phyloP scores from a whole-genome alignment of 2,329 filamentous ascomycete species.

The Hypoxylon sp. region DNA sequence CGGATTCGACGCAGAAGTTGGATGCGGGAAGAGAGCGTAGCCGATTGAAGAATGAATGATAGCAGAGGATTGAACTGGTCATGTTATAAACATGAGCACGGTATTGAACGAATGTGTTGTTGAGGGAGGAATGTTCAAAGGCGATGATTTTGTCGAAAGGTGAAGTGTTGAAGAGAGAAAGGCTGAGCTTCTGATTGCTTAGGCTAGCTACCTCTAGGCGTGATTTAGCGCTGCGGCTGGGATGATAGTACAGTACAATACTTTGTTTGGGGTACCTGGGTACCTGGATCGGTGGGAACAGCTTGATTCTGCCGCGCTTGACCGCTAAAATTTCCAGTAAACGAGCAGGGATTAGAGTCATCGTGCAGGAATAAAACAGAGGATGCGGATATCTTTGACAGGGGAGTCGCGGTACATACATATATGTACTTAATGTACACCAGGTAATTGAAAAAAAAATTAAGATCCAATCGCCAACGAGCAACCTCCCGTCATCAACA shows the following conservation, averaged over 20 bases:
- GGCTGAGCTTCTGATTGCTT: background rate
- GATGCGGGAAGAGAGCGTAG: slow-evolving; percentile 1
- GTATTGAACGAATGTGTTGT: background rate
- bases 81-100: slow-evolving; percentile 14
- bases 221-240: no score
- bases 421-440: background rate
- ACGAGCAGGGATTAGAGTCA: slow-evolving; percentile 19
- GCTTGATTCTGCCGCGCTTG: background rate
- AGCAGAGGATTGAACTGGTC: slow-evolving; percentile 4
- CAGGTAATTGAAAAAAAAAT: no score
- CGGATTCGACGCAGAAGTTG: background rate
- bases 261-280: slow-evolving; percentile 11
- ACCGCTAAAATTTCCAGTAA: slow-evolving; percentile 8
- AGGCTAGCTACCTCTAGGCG: no score
- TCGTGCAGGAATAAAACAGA: slow-evolving; percentile 14
- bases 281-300: background rate
- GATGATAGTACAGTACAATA: slow-evolving; percentile 20
- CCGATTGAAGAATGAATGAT: slow-evolving; percentile 14
- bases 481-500: slow-evolving; percentile 17
- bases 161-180: background rate
- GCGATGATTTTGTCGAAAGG: background rate
- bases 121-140: background rate
- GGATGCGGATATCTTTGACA: slow-evolving; percentile 4
- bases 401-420: background rate
- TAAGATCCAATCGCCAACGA: background rate